Evolutionary conservation across 2,329 filamentous ascomycete species (phyloP).

Genomic region (Cytospora paraplurivora): DNA sequence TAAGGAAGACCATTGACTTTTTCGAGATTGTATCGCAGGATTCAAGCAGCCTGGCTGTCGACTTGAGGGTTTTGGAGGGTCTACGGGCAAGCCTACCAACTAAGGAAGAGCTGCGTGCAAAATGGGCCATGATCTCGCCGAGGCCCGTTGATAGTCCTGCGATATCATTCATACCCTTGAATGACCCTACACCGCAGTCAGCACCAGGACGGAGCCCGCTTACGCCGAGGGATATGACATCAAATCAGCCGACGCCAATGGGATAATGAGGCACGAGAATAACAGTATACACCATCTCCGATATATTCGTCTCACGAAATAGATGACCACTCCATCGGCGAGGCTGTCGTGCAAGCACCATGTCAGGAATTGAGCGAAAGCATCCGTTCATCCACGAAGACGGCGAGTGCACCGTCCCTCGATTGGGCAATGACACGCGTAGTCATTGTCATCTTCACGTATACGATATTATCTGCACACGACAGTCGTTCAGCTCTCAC

Average conservation of each 20-base stretch:
- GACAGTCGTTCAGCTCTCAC: neutral
- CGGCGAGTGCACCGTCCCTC: neutral
- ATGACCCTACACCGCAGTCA: constrained; percentile 19
- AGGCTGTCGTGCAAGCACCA: neutral
- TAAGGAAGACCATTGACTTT: constrained; percentile 75
- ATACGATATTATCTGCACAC: neutral
- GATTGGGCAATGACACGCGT: neutral
- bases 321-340: neutral
- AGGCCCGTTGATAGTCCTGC: constrained; percentile 31
- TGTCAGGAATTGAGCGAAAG: too few relatives aligned
- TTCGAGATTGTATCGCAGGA: constrained; percentile 69
- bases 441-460: neutral
- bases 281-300: neutral
- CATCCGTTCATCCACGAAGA: neutral
- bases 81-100: constrained; percentile 48
- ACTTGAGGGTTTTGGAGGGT: constrained; percentile 71
- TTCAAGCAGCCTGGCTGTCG: constrained; percentile 72
- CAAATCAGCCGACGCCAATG: constrained; percentile 23
- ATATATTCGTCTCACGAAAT: neutral
- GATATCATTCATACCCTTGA: constrained; percentile 21
- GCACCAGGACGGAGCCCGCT: constrained; percentile 19
- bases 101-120: constrained; percentile 15
- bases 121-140: constrained; percentile 5
- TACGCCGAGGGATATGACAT: constrained; percentile 19
- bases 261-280: constrained; percentile 9